Conservation (phyloP, 108 stramenopile genomes). For the Skeletonema menzelii region DNA sequence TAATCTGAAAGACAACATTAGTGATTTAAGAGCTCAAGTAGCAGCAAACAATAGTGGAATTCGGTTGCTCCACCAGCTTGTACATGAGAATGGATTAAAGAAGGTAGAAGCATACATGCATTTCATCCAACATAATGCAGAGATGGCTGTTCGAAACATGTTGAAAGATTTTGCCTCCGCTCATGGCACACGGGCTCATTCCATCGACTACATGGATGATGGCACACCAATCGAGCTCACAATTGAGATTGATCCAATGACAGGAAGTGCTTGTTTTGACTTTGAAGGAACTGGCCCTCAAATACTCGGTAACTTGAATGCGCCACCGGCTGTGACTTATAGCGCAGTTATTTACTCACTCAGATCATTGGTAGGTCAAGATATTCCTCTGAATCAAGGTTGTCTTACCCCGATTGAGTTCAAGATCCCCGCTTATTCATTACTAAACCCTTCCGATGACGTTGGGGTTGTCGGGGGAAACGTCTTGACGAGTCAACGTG, state of each 20-base stretch:
- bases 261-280: constrained; percentile 89
- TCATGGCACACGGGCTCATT: constrained; percentile 64
- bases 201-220: constrained; percentile 97
- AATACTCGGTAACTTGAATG: constrained; percentile 95
- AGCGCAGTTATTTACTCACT: constrained; percentile 98
- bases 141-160: constrained; percentile 92
- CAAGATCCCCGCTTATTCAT: constrained; percentile 80
- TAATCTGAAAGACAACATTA: constrained; percentile 93
- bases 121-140: constrained; percentile 96
- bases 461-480: constrained; percentile 99
- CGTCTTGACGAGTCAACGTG: constrained; percentile 96
- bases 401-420: constrained; percentile 94
- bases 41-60: constrained; percentile 98
- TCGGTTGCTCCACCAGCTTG: constrained; percentile 78
- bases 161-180: constrained; percentile 75
- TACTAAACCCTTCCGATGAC: constrained; percentile 91
- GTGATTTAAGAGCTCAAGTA: constrained; percentile 96
- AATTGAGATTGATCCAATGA: constrained; percentile 83
- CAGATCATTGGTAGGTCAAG: constrained; percentile 88
- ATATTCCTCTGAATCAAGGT: constrained; percentile 98
- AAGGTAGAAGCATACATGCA: constrained; percentile 95
- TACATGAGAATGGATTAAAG: constrained; percentile 86
- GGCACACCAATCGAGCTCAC: constrained; percentile 92
- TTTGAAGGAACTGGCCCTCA: constrained; percentile 98
- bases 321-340: constrained; percentile 98